Evolutionary conservation across 1,284 basidiomycete genomes (phyloP), one percentile per base, ranked within the genome.

Genomic region (Anthracocystis setariae): DNA sequence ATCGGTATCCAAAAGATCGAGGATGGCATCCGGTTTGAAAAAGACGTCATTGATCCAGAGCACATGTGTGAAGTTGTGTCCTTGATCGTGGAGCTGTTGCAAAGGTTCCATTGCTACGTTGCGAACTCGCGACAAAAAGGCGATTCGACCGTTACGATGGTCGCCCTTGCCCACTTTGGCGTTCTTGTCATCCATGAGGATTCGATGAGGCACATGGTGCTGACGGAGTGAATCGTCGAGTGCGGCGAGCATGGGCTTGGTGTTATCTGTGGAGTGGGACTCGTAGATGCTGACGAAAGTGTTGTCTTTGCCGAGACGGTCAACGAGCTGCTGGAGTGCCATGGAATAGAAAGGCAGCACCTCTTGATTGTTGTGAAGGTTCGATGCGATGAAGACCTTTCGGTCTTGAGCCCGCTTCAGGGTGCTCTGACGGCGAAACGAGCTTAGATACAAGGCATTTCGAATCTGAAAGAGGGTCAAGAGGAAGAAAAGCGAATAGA

Each of bases 241-340:
- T 3, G 78, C 71, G 43, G 77, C 66, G 2, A 88, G 84, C 46
- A 86, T 80, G 5, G 77, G 65, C 8, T 85, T 84, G 1, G 86
- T 86, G 2, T 67, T 65, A 72, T 88, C 88, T 32, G 60, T 45
- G 32, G 86, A 87, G 70, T 87, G 84, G 50, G 86, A 87, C 77
- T 88, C 88, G 71, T 88, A 85, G 51, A 88, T 83, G n/a, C 87
- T 88, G 5, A 89, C 84, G 67, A 85, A 88, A 17, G 86, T 85
- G 47, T 88, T 87, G 44, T 85, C 83, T 3, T 81, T 65, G 9
- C 88, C 88, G 33, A 88, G 83, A 0, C 53, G 53, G 10, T 66
- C 24, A 44, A 74, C 62, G 44, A 77, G 48, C 27, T 23, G 24
- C 29, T 72, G 48, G 46, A 80, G 58, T 2, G 71, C 62, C 0